These are phyloP conservation scores for Pyrus communis DNA, from an alignment of 306 rosid species.

Conservation along the genomic window DNA sequence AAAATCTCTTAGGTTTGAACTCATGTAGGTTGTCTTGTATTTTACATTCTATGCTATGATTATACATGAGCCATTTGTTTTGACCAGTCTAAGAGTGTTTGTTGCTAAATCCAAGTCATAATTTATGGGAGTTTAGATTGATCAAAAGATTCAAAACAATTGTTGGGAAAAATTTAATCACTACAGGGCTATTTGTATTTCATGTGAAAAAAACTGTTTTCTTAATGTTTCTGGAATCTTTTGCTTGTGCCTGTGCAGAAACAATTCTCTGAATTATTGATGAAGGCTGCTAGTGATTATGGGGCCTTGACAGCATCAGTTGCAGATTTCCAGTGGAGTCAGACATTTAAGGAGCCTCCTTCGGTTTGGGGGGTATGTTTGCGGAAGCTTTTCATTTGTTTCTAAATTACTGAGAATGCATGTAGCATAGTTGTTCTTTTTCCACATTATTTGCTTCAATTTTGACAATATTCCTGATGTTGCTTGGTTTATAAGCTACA, in stretches of 20 bases:
- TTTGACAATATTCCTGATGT: not conserved
- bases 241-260: conserved; percentile 54
- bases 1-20: not conserved
- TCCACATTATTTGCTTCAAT: not conserved
- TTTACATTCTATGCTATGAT: not conserved
- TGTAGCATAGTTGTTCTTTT: not conserved
- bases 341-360: conserved; percentile 92
- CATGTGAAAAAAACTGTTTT: not conserved
- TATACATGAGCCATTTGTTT: not conserved
- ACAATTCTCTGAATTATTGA: conserved; percentile 86
- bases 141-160: not conserved
- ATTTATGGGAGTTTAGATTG: not conserved
- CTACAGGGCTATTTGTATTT: not conserved
- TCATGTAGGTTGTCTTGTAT: not conserved
- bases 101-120: not conserved
- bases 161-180: not conserved
- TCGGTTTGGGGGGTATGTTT: conserved; percentile 92
- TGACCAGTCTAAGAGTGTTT: not conserved
- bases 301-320: conserved; percentile 94
- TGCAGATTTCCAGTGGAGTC: conserved; percentile 97
- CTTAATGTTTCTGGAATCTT: conserved; percentile 20
- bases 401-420: not conserved
- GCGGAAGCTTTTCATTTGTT: conserved; percentile 16
- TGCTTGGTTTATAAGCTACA: not conserved
- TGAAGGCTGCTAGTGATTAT: conserved; percentile 98